These are phyloP conservation scores for Penicillium freii DNA, from an alignment of 2,329 filamentous ascomycete species.

Conservation along the genomic window DNA sequence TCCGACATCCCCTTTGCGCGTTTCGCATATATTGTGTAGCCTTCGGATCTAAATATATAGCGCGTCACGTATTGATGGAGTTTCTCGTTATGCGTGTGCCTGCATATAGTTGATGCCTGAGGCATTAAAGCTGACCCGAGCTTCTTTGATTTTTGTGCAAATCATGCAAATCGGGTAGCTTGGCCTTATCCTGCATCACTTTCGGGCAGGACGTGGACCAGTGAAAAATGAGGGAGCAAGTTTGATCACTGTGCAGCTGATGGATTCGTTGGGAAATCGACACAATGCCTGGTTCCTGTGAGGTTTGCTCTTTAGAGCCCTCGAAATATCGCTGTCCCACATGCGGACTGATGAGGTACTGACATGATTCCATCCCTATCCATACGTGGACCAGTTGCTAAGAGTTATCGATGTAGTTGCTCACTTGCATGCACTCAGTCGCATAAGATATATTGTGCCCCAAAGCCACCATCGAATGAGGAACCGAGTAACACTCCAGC, in stretches of 20 bases:
- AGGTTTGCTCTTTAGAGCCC: conserved; percentile 39
- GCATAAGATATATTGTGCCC: conserved; percentile 45
- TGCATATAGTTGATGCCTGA: background rate
- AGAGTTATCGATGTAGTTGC: conserved; percentile 34
- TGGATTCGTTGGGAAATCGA: conserved; percentile 11
- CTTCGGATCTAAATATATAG: conserved; percentile 4
- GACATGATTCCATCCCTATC: background rate
- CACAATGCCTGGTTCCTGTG: conserved; percentile 35
- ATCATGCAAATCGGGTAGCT: conserved; percentile 4
- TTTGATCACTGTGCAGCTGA: conserved; percentile 13
- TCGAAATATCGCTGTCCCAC: conserved; percentile 43
- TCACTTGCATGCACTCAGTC: conserved; percentile 47
- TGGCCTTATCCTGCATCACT: conserved; percentile 2
- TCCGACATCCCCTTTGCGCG: conserved; percentile 18
- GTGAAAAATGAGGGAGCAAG: conserved; percentile 18
- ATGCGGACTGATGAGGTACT: conserved; percentile 40
- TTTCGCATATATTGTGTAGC: conserved; percentile 23
- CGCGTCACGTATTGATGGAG: background rate
- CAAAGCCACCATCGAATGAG: conserved; percentile 25
- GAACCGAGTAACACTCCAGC: conserved; percentile 14
- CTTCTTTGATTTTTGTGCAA: conserved; percentile 5
- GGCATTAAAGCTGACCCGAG: conserved; percentile 7
- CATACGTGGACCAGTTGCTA: background rate
- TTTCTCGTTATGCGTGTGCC: too few species aligned
- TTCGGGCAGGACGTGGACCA: background rate